Evolutionary conservation across 2,329 filamentous ascomycete species (phyloP).

Genomic region (Xylariales sp.): DNA sequence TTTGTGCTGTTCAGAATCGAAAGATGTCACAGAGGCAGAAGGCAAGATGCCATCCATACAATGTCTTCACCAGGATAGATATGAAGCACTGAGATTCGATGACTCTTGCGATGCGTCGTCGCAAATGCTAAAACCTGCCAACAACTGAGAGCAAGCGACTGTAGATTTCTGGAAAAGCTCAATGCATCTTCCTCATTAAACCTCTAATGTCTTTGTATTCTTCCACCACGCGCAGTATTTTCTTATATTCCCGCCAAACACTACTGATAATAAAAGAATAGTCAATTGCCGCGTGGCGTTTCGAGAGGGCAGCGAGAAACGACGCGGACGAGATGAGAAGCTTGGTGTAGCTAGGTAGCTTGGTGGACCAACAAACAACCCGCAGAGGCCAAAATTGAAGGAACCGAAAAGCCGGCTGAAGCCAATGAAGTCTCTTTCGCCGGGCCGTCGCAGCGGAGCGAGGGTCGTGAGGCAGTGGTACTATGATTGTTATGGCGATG

Average conservation of each 20-base stretch:
- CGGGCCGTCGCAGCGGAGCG: not conserved
- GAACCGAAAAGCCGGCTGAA: conserved; percentile 6
- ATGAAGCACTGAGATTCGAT: conserved; percentile 44
- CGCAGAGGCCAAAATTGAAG: conserved; percentile 1
- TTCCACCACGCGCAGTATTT: conserved; percentile 30
- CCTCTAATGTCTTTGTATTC: conserved; percentile 32
- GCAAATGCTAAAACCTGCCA: conserved; percentile 41
- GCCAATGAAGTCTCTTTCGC: conserved; percentile 8
- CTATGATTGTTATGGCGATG: conserved; percentile 17
- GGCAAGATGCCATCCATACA: conserved; percentile 41
- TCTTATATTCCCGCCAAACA: conserved; percentile 33
- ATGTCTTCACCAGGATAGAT: conserved; percentile 46
- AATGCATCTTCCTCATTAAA: conserved; percentile 38
- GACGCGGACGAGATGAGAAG: conserved; percentile 2
- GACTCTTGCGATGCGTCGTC: conserved; percentile 41
- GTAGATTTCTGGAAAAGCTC: conserved; percentile 39
- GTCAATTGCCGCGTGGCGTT: conserved; percentile 29
- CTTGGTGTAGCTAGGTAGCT: conserved; percentile 16
- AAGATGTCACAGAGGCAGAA: conserved; percentile 44
- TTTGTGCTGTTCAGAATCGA: conserved; percentile 32
- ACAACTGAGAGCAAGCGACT: conserved; percentile 39
- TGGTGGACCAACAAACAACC: conserved; percentile 14
- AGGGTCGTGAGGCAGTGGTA: conserved; percentile 1
- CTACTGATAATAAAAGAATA: conserved; percentile 36
- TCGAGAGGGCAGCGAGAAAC: not conserved